Conservation (phyloP, 768 basidiomycete genomes). For the Boletus rubropictus region DNA sequence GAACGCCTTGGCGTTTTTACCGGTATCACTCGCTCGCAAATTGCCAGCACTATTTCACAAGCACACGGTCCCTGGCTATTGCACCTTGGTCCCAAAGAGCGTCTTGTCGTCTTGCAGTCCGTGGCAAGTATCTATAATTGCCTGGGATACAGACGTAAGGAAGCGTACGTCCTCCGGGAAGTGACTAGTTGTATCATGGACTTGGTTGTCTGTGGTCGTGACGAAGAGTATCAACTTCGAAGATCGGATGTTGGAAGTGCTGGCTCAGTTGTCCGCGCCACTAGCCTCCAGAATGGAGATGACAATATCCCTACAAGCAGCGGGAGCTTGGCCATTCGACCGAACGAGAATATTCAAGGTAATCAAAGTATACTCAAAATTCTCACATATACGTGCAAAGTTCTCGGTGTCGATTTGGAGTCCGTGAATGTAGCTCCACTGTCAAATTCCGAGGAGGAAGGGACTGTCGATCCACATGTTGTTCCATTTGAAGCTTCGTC, state of each 20-base stretch:
- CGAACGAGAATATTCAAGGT: constrained; percentile 70
- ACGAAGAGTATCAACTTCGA: constrained; percentile 55
- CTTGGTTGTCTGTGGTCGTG: constrained; percentile 77
- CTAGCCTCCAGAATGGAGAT: constrained; percentile 32
- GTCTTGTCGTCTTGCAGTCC: constrained; percentile 63
- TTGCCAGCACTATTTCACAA: constrained; percentile 60
- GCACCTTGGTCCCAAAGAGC: constrained; percentile 70
- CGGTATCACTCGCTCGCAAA: constrained; percentile 61
- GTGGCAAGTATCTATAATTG: constrained; percentile 73
- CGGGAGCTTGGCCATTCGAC: constrained; percentile 62
- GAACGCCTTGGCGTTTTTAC: constrained; percentile 67
- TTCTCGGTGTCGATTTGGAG: constrained; percentile 79
- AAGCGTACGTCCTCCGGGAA: constrained; percentile 81
- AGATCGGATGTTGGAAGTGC: constrained; percentile 32
- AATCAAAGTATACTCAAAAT: constrained; percentile 77
- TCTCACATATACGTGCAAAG: constrained; percentile 66
- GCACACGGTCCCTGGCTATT: constrained; percentile 85
- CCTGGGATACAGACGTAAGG: constrained; percentile 82
- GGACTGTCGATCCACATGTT: constrained; percentile 8
- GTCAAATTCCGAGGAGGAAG: constrained; percentile 21
- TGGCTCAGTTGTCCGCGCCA: constrained; percentile 46
- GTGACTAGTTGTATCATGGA: constrained; percentile 81
- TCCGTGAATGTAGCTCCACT: constrained; percentile 50
- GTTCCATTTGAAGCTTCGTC: constrained; percentile 36
- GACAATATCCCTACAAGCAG: constrained; percentile 17